Evolutionary conservation across 2,329 filamentous ascomycete genomes (phyloP), one percentile per base, ranked within the genome.

Genomic region (Talaromyces atroroseus): DNA sequence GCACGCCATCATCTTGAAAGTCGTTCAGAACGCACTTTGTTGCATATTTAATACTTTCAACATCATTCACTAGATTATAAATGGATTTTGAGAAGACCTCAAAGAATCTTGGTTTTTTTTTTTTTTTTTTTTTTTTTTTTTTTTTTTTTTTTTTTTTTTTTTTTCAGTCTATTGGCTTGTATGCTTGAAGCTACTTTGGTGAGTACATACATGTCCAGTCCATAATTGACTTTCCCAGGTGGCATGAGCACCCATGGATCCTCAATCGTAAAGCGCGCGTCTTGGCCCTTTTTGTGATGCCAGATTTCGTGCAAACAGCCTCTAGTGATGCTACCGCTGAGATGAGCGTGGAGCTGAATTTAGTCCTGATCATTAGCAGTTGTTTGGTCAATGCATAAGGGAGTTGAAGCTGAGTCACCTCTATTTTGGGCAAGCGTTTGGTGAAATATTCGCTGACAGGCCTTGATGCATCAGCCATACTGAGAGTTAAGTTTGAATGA

Each of bases 71-170:
- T 36, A 95, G 83, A 58, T 82, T 79, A 73, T 94, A 92, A 62
- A 92, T 92, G 69, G 90, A 90, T 45, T 80, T 85, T 24, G 85
- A 86, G 73, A 92, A 92, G 16, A 91, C 78, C 2, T 85, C 85
- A 66, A 92, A 91, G 79, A 91, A 90, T 42, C 87, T 87, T n/a
- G n/a, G n/a, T n/a, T n/a, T n/a, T n/a, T n/a, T n/a, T n/a, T n/a
- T n/a, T n/a, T n/a, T n/a, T n/a, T n/a, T n/a, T n/a, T n/a, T n/a
- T n/a, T n/a, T n/a, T n/a, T n/a, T n/a, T n/a, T n/a, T n/a, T n/a
- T n/a, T n/a, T n/a, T n/a, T n/a, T n/a, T n/a, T n/a, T n/a, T n/a
- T n/a, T n/a, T n/a, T n/a, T n/a, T n/a, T n/a, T n/a, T n/a, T n/a
- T n/a, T n/a, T n/a, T n/a, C n/a, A n/a, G n/a, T n/a, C n/a, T n/a